Evolutionary conservation across 2,329 filamentous ascomycete species (phyloP), one percentile per base, ranked within the genome.

Genomic region (Cytospora schulzeri): DNA sequence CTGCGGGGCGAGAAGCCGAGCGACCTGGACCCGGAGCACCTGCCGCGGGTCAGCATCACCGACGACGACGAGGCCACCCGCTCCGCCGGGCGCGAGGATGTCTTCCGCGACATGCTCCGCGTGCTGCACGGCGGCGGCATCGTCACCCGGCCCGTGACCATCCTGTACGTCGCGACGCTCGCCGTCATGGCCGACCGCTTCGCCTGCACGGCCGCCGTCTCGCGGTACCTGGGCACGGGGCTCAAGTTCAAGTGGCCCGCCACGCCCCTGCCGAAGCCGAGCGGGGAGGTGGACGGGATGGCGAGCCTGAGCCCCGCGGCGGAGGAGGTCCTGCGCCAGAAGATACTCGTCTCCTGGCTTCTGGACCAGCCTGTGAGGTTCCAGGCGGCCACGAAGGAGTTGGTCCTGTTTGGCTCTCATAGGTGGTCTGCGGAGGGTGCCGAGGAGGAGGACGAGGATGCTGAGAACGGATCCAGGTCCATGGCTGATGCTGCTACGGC

Each of bases 181-280:
- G 86, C 88, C 50, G 83, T 92, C 59, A 83, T 91, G 63, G 89
- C 90, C 12, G 91, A 93, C 74, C 85, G 89, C 53, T 93, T 92
- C 75, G 88, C 90, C 76, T 89, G 88, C 66, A 76, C 86, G 2
- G 73, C 79, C 3, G 73, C 79, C 14, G 80, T 92, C 1, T 79
- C 83, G 11, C 78, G 78, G 55, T 85, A 86, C 67, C 74, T 89
- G 22, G 80, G 79, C 56, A 73, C 75, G 17, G 73, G 78, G 14
- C 71, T 81, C 56, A 85, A 80, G 70, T 82, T 84, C 72, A 85
- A 82, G 70, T 88, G 85, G 80, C 84, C 84, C 0, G 67, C 76
- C 5, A 79, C 75, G 41, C 74, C 77, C 0, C 68, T 74, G 22
- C 68, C 71, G 2, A 68, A 73, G n/a, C 65, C 48, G 78, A 62